Evolutionary conservation across 2,329 filamentous ascomycete species (phyloP).

Genomic region (Rosellinia necatrix): DNA sequence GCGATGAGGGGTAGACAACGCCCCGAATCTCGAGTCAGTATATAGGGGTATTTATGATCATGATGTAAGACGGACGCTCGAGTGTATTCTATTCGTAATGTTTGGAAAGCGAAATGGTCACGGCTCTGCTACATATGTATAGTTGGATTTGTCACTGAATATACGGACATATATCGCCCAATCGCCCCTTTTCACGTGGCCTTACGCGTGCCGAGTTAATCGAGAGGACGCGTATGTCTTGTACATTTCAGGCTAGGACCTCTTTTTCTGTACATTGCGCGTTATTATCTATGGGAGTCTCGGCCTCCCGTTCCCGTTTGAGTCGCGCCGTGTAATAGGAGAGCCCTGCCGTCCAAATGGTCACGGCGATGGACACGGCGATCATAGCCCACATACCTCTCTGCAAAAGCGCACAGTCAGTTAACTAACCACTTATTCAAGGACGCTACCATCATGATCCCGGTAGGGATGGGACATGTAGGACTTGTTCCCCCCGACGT

Average conservation of each 20-base stretch:
- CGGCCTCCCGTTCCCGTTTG: conserved; percentile 39
- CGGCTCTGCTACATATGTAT: neutral
- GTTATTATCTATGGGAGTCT: conserved; percentile 10
- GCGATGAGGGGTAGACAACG: neutral
- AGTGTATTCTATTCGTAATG: neutral
- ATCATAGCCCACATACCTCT: conserved; percentile 78
- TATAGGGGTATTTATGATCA: neutral
- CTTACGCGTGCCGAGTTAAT: neutral
- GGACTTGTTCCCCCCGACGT: neutral
- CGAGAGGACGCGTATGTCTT: neutral
- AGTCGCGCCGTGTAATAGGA: conserved; percentile 50
- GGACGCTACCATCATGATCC: neutral
- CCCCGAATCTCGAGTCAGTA: neutral
- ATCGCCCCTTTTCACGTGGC: neutral
- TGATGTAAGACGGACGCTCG: neutral
- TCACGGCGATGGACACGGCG: conserved; percentile 62
- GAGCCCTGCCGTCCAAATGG: conserved; percentile 61
- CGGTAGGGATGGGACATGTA: neutral
- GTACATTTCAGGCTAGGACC: neutral
- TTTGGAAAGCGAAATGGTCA: neutral
- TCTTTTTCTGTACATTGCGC: neutral
- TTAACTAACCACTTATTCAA: neutral
- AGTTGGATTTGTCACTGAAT: conserved; percentile 3
- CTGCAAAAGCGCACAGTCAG: conserved; percentile 40
- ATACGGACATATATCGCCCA: neutral